phyloP scores from a whole-genome alignment of 257 asterid genomes.

The Craterostigma plantagineum region DNA sequence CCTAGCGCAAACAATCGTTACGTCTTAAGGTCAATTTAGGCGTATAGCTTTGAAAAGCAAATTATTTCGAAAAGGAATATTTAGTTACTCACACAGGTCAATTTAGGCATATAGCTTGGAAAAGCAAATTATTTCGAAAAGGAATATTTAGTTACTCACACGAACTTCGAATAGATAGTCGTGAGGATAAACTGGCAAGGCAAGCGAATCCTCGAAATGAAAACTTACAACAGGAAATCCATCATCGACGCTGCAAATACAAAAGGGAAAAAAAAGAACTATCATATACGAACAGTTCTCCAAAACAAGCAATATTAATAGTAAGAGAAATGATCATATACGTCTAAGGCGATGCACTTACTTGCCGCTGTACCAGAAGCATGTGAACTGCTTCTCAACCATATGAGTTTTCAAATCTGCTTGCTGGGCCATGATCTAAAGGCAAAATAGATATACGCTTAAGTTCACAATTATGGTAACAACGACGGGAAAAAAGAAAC shows the following conservation, averaged over 20 bases:
- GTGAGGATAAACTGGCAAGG: conserved; percentile 62
- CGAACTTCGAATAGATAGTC: conserved; percentile 48
- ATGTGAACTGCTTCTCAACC: conserved; percentile 52
- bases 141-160: conserved; percentile 29
- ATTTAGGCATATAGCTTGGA: too few species aligned
- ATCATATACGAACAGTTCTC: too few species aligned
- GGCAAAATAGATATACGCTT: conserved; percentile 5
- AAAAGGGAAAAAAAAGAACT: too few species aligned
- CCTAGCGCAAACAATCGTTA: conserved; percentile 18
- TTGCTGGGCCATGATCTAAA: conserved; percentile 46
- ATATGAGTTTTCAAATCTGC: conserved; percentile 37
- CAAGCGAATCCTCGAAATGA: conserved; percentile 44
- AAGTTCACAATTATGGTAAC: background rate
- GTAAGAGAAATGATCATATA: too few species aligned
- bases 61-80: too few species aligned
- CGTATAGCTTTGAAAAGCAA: too few species aligned
- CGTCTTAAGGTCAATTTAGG: too few species aligned
- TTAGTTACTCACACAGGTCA: conserved; percentile 32
- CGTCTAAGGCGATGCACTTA: conserved; percentile 18
- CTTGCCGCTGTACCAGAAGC: conserved; percentile 49
- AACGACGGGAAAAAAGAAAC: conserved; percentile 3
- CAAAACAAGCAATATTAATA: too few species aligned
- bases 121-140: too few species aligned
- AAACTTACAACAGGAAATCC: conserved; percentile 77
- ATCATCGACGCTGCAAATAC: conserved; percentile 55